Evolutionary conservation across 2,329 filamentous ascomycete species (phyloP).

Genomic region (Pseudogymnoascus sp.): DNA sequence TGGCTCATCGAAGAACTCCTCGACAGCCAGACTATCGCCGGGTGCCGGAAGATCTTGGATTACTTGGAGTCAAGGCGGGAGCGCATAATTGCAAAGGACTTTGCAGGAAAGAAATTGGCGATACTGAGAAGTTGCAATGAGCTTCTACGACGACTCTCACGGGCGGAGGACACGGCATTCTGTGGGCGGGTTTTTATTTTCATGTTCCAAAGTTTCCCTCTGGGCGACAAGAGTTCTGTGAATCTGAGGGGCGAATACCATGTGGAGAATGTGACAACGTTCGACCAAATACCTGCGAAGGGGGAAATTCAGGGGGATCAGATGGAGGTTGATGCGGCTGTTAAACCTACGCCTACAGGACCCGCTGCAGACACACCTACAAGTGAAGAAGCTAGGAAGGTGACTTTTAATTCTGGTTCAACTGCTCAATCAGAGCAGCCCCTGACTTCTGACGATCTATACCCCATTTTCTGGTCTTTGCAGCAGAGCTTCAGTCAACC

Average conservation of each 20-base stretch:
- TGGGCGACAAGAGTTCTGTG: constrained; percentile 94
- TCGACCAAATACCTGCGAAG: constrained; percentile 47
- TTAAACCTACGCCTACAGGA: constrained; percentile 22
- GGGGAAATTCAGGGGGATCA: constrained; percentile 35
- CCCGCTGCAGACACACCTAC: constrained; percentile 18
- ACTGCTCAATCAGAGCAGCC: constrained; percentile 36
- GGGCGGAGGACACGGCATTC: constrained; percentile 93
- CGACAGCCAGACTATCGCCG: constrained; percentile 89
- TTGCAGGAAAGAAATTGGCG: constrained; percentile 75
- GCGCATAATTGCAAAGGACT: constrained; percentile 70
- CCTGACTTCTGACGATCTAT: constrained; percentile 63
- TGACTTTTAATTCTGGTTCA: constrained; percentile 37
- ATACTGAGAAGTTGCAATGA: constrained; percentile 95
- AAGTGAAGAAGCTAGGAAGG: constrained; percentile 33
- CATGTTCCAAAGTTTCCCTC: constrained; percentile 92
- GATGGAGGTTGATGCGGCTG: constrained; percentile 59
- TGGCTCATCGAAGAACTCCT: constrained; percentile 91
- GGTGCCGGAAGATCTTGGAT: constrained; percentile 85
- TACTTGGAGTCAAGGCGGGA: constrained; percentile 91
- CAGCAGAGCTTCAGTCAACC: constrained; percentile 90
- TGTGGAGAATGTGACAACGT: constrained; percentile 84
- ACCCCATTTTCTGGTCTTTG: constrained; percentile 88
- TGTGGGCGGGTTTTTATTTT: constrained; percentile 98
- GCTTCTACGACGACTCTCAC: constrained; percentile 82
- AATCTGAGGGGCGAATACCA: constrained; percentile 96